phyloP scores from a whole-genome alignment of 164 flowering plant species.

The Cinnamomum micranthum region DNA sequence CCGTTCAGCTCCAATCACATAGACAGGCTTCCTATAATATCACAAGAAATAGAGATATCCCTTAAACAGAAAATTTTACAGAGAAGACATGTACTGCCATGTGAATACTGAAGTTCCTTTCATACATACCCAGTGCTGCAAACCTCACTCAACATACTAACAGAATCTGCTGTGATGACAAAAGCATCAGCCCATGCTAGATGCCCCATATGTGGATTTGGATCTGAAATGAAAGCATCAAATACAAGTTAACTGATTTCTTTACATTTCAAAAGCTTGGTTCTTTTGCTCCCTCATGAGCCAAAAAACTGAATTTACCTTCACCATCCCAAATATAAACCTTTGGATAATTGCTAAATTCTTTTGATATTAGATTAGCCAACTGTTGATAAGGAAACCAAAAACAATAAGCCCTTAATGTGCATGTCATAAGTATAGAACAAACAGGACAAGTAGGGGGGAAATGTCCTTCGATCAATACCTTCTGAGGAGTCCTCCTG shows the following conservation, averaged over 20 bases:
- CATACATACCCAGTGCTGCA: constrained; percentile 93
- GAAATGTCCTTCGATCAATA: constrained; percentile 12
- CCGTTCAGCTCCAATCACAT: constrained; percentile 80
- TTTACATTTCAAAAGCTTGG: neutral
- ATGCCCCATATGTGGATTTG: constrained; percentile 93
- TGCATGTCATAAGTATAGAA: neutral
- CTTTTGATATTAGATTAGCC: constrained; percentile 48
- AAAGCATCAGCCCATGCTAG: constrained; percentile 98
- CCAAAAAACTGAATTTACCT: constrained; percentile 42
- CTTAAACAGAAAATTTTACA: neutral
- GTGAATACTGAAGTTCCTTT: neutral
- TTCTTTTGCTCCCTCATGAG: neutral
- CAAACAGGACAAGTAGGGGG: neutral
- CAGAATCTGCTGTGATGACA: constrained; percentile 93
- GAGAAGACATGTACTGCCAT: neutral
- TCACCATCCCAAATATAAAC: constrained; percentile 82
- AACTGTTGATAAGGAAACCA: constrained; percentile 40
- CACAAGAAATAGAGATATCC: neutral
- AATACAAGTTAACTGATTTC: neutral
- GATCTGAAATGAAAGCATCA: constrained; percentile 38
- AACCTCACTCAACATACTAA: constrained; percentile 93
- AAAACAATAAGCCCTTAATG: neutral
- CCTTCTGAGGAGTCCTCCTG: constrained; percentile 81
- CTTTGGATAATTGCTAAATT: constrained; percentile 68
- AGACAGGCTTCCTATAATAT: constrained; percentile 83